Evolutionary conservation across 2,329 filamentous ascomycete species (phyloP).

Genomic region (Colletotrichum orchidophilum): DNA sequence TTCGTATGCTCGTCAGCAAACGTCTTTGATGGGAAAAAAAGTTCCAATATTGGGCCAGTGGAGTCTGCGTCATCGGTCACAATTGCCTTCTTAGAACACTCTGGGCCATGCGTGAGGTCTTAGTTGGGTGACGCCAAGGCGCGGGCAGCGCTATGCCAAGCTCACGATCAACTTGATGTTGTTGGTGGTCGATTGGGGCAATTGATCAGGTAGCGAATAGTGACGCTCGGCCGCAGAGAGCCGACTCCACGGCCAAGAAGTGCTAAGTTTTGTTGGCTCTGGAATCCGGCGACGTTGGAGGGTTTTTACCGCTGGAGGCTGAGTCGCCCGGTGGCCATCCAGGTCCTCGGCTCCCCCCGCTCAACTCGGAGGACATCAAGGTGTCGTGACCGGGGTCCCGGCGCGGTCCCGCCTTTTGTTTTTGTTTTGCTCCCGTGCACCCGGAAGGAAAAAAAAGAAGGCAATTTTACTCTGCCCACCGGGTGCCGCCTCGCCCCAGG

Average conservation of each 20-base stretch:
- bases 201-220: not conserved
- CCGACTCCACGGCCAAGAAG: slow-evolving; percentile 30
- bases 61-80: slow-evolving; percentile 13
- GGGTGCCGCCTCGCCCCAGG: not conserved
- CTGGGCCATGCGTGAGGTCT: slow-evolving; percentile 16
- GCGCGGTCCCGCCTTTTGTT: slow-evolving; percentile 16
- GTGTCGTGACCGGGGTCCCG: slow-evolving; percentile 26
- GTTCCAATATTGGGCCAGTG: slow-evolving; percentile 4
- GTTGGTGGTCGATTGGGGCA: not conserved
- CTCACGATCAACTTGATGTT: slow-evolving; percentile 20
- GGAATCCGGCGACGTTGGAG: slow-evolving; percentile 5
- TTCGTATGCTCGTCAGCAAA: not conserved
- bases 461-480: no score
- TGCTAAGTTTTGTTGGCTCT: slow-evolving; percentile 25
- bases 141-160: slow-evolving; percentile 26
- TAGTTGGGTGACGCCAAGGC: slow-evolving; percentile 30
- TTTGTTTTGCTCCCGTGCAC: not conserved
- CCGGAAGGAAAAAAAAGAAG: no score
- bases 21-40: slow-evolving; percentile 6
- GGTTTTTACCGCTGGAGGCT: slow-evolving; percentile 1
- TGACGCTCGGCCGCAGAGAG: not conserved
- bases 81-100: slow-evolving; percentile 1
- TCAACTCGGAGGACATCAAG: slow-evolving; percentile 18
- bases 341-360: slow-evolving; percentile 29
- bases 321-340: slow-evolving; percentile 24